Conservation (phyloP, 208 protist species). For the Histomonas meleagridis region DNA sequence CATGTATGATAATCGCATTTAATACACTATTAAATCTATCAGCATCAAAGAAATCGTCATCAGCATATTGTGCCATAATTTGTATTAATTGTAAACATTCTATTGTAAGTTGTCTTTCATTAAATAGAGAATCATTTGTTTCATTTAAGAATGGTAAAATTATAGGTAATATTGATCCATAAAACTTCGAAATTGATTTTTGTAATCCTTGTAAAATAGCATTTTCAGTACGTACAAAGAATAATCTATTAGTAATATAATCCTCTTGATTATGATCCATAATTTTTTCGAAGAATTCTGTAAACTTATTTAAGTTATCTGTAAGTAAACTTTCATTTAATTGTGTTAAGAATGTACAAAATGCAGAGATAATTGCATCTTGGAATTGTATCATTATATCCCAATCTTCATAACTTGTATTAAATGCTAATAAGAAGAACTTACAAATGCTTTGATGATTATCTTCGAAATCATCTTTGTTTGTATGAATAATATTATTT, state of each 20-base stretch:
- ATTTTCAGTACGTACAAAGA: neutral
- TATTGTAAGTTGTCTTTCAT: neutral
- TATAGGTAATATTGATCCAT: neutral
- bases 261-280: neutral
- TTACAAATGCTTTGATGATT: neutral
- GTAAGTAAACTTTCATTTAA: neutral
- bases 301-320: neutral
- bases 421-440: neutral
- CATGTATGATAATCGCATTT: neutral
- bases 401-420: neutral
- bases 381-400: neutral
- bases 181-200: neutral
- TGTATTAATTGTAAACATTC: neutral
- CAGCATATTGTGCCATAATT: neutral
- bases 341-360: neutral
- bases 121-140: neutral
- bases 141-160: neutral
- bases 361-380: neutral
- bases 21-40: neutral
- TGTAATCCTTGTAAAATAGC: neutral
- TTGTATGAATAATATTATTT: neutral
- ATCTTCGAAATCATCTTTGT: neutral
- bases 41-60: neutral
- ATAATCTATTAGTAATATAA: neutral
- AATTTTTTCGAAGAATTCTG: neutral